Conservation (phyloP, 2,329 filamentous ascomycete genomes). For the Metarhizium anisopliae region DNA sequence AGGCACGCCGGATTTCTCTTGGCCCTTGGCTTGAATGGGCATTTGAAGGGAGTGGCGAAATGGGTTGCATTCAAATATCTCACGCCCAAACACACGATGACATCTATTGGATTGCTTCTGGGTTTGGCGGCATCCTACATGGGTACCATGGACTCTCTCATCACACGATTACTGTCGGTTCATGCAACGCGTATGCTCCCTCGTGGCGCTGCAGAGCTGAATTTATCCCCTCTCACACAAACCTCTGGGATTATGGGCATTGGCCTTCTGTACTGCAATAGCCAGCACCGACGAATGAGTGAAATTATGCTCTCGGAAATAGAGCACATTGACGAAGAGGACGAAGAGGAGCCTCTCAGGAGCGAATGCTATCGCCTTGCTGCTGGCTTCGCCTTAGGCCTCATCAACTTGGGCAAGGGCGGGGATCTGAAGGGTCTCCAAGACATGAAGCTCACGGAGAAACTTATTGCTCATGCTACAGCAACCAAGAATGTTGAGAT, state of each 20-base stretch:
- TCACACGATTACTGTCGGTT: conserved; percentile 86
- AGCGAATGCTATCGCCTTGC: conserved; percentile 96
- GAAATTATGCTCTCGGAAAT: conserved; percentile 98
- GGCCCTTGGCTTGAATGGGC: conserved; percentile 85
- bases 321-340: conserved; percentile 69
- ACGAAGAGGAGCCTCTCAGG: conserved; percentile 76
- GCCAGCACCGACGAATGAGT: conserved; percentile 95
- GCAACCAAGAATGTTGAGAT: conserved; percentile 84
- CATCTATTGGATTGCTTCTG: conserved; percentile 87
- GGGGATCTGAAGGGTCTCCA: conserved; percentile 80
- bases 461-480: conserved; percentile 76
- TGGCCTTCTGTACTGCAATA: conserved; percentile 85
- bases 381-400: conserved; percentile 84
- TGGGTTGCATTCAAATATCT: conserved; percentile 99
- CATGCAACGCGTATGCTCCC: conserved; percentile 94
- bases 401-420: conserved; percentile 91
- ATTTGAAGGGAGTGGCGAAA: conserved; percentile 88
- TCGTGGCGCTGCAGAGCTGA: conserved; percentile 84
- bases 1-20: conserved; percentile 92
- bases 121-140: conserved; percentile 89
- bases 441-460: conserved; percentile 88
- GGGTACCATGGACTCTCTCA: conserved; percentile 93
- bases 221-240: conserved; percentile 85
- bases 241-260: conserved; percentile 97
- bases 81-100: conserved; percentile 99